Conservation (phyloP, 2,329 filamentous ascomycete species). For the Aspergillus sp. region DNA sequence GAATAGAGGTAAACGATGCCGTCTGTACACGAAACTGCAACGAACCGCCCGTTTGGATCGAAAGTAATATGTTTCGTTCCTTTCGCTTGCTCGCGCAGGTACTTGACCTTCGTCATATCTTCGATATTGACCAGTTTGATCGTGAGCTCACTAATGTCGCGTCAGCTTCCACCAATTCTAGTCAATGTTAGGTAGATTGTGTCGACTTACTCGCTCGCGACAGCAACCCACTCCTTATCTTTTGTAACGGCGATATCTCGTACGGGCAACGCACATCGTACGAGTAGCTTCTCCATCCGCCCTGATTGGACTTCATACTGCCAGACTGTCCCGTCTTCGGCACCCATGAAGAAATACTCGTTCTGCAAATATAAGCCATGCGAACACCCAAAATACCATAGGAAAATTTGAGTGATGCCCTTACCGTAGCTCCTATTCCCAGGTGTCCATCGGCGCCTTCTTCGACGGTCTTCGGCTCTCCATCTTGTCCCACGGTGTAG, state of each 20-base stretch:
- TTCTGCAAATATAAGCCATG: constrained; percentile 48
- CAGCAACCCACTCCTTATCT: constrained; percentile 83
- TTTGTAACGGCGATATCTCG: constrained; percentile 81
- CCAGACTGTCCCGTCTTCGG: constrained; percentile 94
- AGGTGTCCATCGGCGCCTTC: constrained; percentile 86
- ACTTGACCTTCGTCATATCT: constrained; percentile 73
- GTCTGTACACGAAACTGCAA: constrained; percentile 83
- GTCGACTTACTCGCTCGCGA: constrained; percentile 77
- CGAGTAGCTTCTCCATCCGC: constrained; percentile 74
- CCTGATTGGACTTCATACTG: constrained; percentile 75
- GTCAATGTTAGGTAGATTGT: neutral
- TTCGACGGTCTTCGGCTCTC: constrained; percentile 89
- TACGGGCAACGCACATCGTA: constrained; percentile 80
- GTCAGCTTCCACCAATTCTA: constrained; percentile 5
- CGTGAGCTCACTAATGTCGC: constrained; percentile 65
- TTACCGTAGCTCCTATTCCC: constrained; percentile 69
- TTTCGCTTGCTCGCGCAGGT: constrained; percentile 78
- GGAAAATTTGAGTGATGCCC: constrained; percentile 12
- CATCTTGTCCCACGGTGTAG: constrained; percentile 87
- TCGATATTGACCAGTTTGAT: constrained; percentile 84
- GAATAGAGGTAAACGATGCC: constrained; percentile 90
- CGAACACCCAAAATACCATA: neutral
- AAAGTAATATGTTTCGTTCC: constrained; percentile 92
- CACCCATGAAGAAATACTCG: constrained; percentile 82
- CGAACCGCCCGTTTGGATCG: constrained; percentile 72